phyloP scores from a whole-genome alignment of 2,329 filamentous ascomycete genomes.

The Epichloe sibirici region DNA sequence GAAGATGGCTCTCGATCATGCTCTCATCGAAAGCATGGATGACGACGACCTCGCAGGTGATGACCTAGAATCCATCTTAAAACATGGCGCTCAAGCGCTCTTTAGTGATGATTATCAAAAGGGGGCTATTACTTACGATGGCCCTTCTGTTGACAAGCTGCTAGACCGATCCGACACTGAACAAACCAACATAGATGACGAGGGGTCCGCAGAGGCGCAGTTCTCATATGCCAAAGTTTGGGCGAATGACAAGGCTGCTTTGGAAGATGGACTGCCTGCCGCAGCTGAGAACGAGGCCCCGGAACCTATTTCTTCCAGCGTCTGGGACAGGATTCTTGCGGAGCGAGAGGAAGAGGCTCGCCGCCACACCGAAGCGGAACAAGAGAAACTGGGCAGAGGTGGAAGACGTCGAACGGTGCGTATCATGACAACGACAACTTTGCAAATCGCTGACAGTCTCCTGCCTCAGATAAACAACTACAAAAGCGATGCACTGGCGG shows the following conservation, averaged over 20 bases:
- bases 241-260: slow-evolving; percentile 64
- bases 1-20: slow-evolving; percentile 92
- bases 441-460: background rate
- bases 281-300: slow-evolving; percentile 38
- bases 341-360: slow-evolving; percentile 69
- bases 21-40: slow-evolving; percentile 86
- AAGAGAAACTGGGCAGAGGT: slow-evolving; percentile 74
- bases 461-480: slow-evolving; percentile 23
- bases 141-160: slow-evolving; percentile 71
- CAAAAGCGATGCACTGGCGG: slow-evolving; percentile 15
- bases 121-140: slow-evolving; percentile 70
- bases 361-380: slow-evolving; percentile 54
- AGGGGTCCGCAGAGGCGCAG: slow-evolving; percentile 58
- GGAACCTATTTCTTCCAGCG: slow-evolving; percentile 47
- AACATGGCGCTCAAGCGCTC: slow-evolving; percentile 74
- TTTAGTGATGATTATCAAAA: slow-evolving; percentile 64
- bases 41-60: slow-evolving; percentile 65
- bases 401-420: slow-evolving; percentile 51
- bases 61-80: slow-evolving; percentile 78
- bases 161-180: slow-evolving; percentile 79
- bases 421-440: background rate
- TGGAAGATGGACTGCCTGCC: slow-evolving; percentile 50
- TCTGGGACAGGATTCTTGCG: slow-evolving; percentile 85
- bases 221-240: slow-evolving; percentile 89
- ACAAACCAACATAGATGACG: slow-evolving; percentile 51